Evolutionary conservation across 129 eudicot species (phyloP), one percentile per base, ranked within the genome.

Genomic region (Chrysanthemum makinoi): DNA sequence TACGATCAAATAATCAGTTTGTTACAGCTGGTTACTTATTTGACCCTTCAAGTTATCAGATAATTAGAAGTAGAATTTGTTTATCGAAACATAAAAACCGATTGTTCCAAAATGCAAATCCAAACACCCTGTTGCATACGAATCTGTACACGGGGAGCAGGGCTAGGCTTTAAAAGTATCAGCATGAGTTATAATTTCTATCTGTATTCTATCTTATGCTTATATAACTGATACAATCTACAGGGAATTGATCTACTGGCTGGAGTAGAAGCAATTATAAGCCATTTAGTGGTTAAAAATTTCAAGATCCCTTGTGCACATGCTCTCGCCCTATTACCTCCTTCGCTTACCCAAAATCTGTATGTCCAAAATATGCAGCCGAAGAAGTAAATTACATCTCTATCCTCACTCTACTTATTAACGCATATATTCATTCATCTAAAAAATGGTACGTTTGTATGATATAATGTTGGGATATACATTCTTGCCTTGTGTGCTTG

Each of bases 401-500:
- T 57, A 20, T 28, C 19, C 43, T 75, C 39, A 35, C 66, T 75
- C 14, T 53, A 69, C 63, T 28, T 69, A 52, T 33, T 6, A 16
- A 55, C 62, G 44, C 7, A 1, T 24, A 10, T 20, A 49, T 46
- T 11, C 51, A 62, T 47, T 0, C 19, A 2, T 50, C 15, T 47
- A 54, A 43, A 69, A 70, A 14, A 8, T 8, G 14, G 44, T 59
- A 64, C 60, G 4, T 20, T 16, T 24, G 18, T n/a, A 20, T 1
- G 28, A 10, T 71, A 12, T 61, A 8, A 70, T 89, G 98, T 83
- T 87, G 72, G 98, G 97, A 74, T 87, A 87, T 69, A 94, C 98
- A 48, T 94, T 94, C 83, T 77, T 94, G 86, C 98, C 98, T 30
- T 94, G 98, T 76, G 98, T 94, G 62, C 96, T 93, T 33, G 96